Percentiles rank a stretch among this genome's conserved stretches.
These are phyloP conservation scores for Plasmopara halstedii DNA, from an alignment of 352 stramenopile genomes.

Conservation along the genomic window DNA sequence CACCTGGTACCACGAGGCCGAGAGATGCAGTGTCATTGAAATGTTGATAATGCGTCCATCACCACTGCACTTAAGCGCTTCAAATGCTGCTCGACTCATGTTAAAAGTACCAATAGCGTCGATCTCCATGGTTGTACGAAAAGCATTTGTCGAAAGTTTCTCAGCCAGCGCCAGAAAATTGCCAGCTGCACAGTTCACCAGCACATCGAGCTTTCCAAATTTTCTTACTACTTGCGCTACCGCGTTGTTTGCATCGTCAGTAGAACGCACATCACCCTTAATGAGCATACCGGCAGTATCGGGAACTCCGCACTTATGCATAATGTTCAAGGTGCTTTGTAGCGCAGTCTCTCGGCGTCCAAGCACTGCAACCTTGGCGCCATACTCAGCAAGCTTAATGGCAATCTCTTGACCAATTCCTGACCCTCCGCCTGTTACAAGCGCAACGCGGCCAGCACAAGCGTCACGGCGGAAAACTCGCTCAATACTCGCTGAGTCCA, in stretches of 20 bases:
- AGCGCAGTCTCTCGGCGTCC: slow-evolving; percentile 87
- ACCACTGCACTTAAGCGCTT: slow-evolving; percentile 57
- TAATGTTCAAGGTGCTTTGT: slow-evolving; percentile 64
- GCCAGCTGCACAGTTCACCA: slow-evolving; percentile 91
- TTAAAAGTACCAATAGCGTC: slow-evolving; percentile 95
- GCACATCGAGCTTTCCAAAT: slow-evolving; percentile 87
- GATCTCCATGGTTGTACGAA: slow-evolving; percentile 96
- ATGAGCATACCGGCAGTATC: slow-evolving; percentile 27
- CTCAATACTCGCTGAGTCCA: slow-evolving; percentile 45
- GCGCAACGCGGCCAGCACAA: slow-evolving; percentile 64
- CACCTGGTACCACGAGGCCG: slow-evolving; percentile 91
- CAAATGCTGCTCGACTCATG: slow-evolving; percentile 88
- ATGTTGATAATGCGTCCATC: slow-evolving; percentile 93
- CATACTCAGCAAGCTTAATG: slow-evolving; percentile 86
- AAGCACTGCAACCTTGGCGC: slow-evolving; percentile 90
- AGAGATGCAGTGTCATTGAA: slow-evolving; percentile 88
- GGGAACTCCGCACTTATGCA: slow-evolving; percentile 39
- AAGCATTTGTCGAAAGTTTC: slow-evolving; percentile 88
- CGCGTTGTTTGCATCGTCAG: slow-evolving; percentile 63
- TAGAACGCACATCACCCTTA: slow-evolving; percentile 81
- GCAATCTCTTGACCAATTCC: slow-evolving; percentile 94
- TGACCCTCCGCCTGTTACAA: slow-evolving; percentile 92
- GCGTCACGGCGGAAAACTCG: slow-evolving; percentile 51
- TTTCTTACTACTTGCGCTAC: slow-evolving; percentile 66
- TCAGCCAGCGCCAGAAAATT: slow-evolving; percentile 90